A percentile compares a stretch with the other conserved stretches of the same genome.
Evolutionary conservation across 495 filamentous ascomycete species (phyloP).

Genomic region (Lasiosphaeris hirsuta): DNA sequence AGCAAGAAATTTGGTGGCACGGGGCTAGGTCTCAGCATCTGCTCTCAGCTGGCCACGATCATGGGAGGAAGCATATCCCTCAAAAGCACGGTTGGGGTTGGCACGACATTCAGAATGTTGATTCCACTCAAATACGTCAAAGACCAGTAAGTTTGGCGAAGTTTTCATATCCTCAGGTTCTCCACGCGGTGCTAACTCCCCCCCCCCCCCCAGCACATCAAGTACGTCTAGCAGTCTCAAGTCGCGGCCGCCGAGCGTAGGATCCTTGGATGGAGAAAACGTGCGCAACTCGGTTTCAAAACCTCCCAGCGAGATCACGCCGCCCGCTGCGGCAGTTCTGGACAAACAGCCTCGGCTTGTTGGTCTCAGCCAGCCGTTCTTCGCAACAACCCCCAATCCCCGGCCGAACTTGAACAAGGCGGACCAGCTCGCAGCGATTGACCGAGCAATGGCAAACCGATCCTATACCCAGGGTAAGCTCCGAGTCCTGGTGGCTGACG

Average conservation of each 20-base stretch:
- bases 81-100: conserved; percentile 67
- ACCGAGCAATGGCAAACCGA: conserved; percentile 52
- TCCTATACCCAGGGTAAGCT: conserved; percentile 55
- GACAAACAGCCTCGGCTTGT: conserved; percentile 70
- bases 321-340: conserved; percentile 25
- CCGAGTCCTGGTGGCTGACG: conserved; percentile 86
- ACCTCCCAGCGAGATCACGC: conserved; percentile 27
- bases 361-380: conserved; percentile 82
- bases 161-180: background rate
- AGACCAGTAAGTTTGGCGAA: conserved; percentile 48
- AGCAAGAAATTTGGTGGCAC: conserved; percentile 91
- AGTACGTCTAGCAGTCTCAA: conserved; percentile 52
- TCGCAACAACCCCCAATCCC: conserved; percentile 54
- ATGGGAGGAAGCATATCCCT: conserved; percentile 78
- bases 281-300: conserved; percentile 34
- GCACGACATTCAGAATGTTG: conserved; percentile 77
- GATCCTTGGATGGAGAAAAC: conserved; percentile 66
- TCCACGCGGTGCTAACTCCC: conserved; percentile 15
- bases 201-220: conserved; percentile 30
- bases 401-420: conserved; percentile 27
- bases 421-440: conserved; percentile 41
- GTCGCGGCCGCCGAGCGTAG: conserved; percentile 71
- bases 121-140: conserved; percentile 78
- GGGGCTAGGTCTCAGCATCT: conserved; percentile 87
- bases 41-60: conserved; percentile 73